These are phyloP conservation scores for Triticum urartu DNA, from an alignment of 176 grass and related monocot genomes.

Conservation along the genomic window DNA sequence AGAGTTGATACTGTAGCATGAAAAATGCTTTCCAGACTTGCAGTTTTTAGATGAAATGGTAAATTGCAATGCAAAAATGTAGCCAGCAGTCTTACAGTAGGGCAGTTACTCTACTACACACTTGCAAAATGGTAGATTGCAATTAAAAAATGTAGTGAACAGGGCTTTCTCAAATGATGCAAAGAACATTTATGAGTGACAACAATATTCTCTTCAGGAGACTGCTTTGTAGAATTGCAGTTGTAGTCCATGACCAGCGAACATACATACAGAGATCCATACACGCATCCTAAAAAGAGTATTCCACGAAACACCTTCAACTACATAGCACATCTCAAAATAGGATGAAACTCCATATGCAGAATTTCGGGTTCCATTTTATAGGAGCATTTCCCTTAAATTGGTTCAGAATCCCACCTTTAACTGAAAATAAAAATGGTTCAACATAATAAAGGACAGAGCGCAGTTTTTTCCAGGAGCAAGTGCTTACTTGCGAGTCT, in stretches of 20 bases:
- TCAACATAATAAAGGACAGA: background rate
- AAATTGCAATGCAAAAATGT: no score
- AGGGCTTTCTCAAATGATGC: background rate
- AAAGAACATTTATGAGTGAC: background rate
- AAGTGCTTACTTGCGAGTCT: constrained; percentile 56
- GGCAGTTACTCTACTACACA: no score
- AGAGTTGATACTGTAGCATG: no score
- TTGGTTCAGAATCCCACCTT: background rate
- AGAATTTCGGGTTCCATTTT: background rate
- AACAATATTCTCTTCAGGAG: background rate
- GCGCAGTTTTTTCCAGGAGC: background rate
- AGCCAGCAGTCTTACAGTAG: no score
- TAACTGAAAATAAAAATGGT: background rate
- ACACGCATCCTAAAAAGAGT: background rate
- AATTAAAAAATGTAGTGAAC: background rate
- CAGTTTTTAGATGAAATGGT: no score
- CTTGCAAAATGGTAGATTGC: no score
- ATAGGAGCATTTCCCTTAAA: background rate
- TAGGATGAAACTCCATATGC: background rate
- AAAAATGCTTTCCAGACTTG: no score
- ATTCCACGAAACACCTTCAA: background rate
- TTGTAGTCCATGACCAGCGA: background rate
- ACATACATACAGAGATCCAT: background rate
- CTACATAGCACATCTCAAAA: background rate
- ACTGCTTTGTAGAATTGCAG: background rate